Evolutionary conservation across 805 yeast species (phyloP), one percentile per base, ranked within the genome.

Genomic region (Metschnikowia henanensis): DNA sequence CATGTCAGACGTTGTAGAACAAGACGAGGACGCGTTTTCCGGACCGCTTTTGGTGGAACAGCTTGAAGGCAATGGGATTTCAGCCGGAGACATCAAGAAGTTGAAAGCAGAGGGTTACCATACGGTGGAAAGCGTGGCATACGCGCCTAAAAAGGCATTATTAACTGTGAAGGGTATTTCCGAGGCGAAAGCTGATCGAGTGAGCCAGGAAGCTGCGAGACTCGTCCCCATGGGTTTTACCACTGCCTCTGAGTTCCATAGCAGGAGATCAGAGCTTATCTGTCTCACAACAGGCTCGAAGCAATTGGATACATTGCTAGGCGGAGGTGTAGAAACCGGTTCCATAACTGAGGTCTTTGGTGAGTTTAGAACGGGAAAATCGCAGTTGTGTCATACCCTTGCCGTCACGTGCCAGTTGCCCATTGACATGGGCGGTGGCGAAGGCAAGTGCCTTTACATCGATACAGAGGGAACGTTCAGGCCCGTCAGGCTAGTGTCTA

Each of bases 391-490:
- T 65, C 99, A 94, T 62, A 94, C 98, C 1, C 74, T 94, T 43
- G 96, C 98, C 0, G 96, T 94, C 6, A 92, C 97, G 2, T 92
- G 98, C 64, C 99, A 92, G 65, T 72, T 94, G 43, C 98, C 98
- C 4, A 80, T 92, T 39, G 97, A 91, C 60, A 84, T 87, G 85
- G 97, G 97, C 31, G 99, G 99, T 48, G 99, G 97, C 39, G 99
- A 94, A 69, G 99, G 99, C 26, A 90, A 94, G 66, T 92, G 97
- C 64, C 72, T 94, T 43, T 94, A 87, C 61, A 91, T 94, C 48
- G 99, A 94, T 60, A 92, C 98, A 0, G 99, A 92, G 62, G 97
- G 97, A 16, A 94, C 99, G 2, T 94, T 94, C 64, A 77, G 99
- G 61, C 97, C 98, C 1, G 84, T 84, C 34, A 78, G 99, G 56